A percentile compares a stretch with the other conserved stretches of the same genome.
phyloP scores from a whole-genome alignment of 2,329 filamentous ascomycete genomes.

The Colletotrichum sp. region DNA sequence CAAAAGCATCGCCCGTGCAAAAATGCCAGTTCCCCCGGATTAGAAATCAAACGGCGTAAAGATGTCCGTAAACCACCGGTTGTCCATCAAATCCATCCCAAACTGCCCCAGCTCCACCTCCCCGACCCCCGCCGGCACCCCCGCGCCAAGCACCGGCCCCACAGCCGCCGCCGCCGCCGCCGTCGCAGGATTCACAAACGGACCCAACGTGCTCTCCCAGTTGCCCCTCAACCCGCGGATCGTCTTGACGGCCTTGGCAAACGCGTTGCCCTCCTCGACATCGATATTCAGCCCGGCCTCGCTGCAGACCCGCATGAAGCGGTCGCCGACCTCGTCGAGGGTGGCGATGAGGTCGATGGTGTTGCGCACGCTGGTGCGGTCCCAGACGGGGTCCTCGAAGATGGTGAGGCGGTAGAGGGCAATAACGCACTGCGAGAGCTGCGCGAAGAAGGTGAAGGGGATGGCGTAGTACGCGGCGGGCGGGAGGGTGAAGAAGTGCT shows the following conservation, averaged over 20 bases:
- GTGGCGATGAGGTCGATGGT: constrained; percentile 38
- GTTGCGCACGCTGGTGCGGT: constrained; percentile 34
- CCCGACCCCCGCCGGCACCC: not conserved
- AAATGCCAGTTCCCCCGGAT: not conserved
- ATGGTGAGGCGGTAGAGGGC: constrained; percentile 36
- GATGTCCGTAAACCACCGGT: constrained; percentile 15
- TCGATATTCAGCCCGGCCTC: constrained; percentile 17
- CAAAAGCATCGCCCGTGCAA: not conserved
- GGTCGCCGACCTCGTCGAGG: constrained; percentile 26
- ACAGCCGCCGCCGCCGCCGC: constrained; percentile 12
- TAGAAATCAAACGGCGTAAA: constrained; percentile 20
- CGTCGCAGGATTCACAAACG: not conserved
- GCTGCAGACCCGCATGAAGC: not conserved
- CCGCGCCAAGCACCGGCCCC: not conserved
- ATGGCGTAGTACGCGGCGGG: constrained; percentile 32
- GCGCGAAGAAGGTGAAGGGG: constrained; percentile 37
- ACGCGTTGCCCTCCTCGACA: constrained; percentile 33
- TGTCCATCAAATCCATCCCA: constrained; percentile 13
- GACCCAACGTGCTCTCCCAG: constrained; percentile 40
- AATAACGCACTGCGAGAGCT: constrained; percentile 36
- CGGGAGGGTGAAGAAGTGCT: constrained; percentile 36
- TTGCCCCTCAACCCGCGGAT: constrained; percentile 35
- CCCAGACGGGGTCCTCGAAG: constrained; percentile 43
- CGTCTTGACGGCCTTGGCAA: constrained; percentile 38
- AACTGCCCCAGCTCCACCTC: constrained; percentile 13